Conservation (phyloP, 306 rosid species). For the Gleditsia sinensis region DNA sequence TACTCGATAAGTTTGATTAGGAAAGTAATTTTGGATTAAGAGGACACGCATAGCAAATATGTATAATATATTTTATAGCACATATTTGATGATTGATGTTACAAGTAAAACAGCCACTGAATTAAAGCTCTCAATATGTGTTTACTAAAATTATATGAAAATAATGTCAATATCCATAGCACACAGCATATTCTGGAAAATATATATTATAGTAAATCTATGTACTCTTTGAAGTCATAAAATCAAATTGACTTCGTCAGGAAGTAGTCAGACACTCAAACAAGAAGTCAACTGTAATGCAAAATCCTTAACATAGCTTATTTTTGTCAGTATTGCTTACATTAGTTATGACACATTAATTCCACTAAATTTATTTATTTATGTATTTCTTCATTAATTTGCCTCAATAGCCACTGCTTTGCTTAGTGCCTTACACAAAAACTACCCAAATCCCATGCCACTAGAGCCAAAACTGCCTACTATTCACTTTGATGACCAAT, state of each 20-base stretch:
- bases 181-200: constrained; percentile 23
- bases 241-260: constrained; percentile 10
- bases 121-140: constrained; percentile 21
- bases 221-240: constrained; percentile 2
- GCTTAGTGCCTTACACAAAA: neutral
- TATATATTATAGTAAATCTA: constrained; percentile 24
- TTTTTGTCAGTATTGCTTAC: neutral
- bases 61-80: constrained; percentile 32
- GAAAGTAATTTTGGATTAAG: constrained; percentile 56
- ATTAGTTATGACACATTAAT: neutral
- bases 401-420: neutral
- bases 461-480: constrained; percentile 13
- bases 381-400: constrained; percentile 3
- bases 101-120: neutral
- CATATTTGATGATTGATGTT: constrained; percentile 12
- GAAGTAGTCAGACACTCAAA: constrained; percentile 11
- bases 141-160: constrained; percentile 25
- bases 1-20: constrained; percentile 60
- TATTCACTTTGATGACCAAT: neutral
- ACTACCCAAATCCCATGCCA: neutral
- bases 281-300: neutral
- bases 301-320: neutral
- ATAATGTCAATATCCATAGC: constrained; percentile 2
- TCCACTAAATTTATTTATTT: neutral
- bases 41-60: constrained; percentile 41